These are phyloP conservation scores for Calonectria leucothoes DNA, from an alignment of 2,329 filamentous ascomycete species.

Conservation along the genomic window DNA sequence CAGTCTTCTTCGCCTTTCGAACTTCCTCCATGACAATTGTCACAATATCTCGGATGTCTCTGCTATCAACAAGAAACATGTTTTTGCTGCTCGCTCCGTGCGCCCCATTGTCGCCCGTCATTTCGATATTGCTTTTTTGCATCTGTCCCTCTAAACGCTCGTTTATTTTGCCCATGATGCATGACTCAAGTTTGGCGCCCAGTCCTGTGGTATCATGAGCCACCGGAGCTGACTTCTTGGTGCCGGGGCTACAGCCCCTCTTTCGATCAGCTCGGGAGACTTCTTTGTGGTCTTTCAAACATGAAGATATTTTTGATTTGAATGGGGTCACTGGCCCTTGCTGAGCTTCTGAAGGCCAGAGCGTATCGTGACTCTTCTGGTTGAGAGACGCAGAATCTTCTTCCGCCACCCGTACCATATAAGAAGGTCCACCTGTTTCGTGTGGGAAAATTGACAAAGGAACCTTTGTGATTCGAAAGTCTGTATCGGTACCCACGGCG, in stretches of 20 bases:
- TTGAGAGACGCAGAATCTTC: slow-evolving; percentile 13
- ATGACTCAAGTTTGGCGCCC: slow-evolving; percentile 1
- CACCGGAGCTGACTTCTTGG: neutral
- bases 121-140: slow-evolving; percentile 26
- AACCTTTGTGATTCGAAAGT: slow-evolving; percentile 22
- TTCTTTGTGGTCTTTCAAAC: neutral
- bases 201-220: neutral
- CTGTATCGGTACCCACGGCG: neutral
- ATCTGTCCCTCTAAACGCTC: slow-evolving; percentile 33
- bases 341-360: slow-evolving; percentile 17
- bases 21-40: slow-evolving; percentile 33
- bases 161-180: slow-evolving; percentile 32
- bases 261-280: neutral
- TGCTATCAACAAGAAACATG: slow-evolving; percentile 37
- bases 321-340: neutral
- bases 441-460: slow-evolving; percentile 22
- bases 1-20: slow-evolving; percentile 4
- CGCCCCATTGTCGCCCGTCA: slow-evolving; percentile 26
- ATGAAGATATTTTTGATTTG: neutral
- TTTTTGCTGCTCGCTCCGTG: slow-evolving; percentile 20
- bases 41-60: slow-evolving; percentile 40
- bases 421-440: slow-evolving; percentile 17
- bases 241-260: neutral
- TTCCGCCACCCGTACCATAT: slow-evolving; percentile 24
- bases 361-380: slow-evolving; percentile 11